Percentiles rank a stretch among this genome's conserved stretches.
These are phyloP conservation scores for Trichoderma koningii DNA, from an alignment of 2,329 filamentous ascomycete genomes.

Conservation along the genomic window DNA sequence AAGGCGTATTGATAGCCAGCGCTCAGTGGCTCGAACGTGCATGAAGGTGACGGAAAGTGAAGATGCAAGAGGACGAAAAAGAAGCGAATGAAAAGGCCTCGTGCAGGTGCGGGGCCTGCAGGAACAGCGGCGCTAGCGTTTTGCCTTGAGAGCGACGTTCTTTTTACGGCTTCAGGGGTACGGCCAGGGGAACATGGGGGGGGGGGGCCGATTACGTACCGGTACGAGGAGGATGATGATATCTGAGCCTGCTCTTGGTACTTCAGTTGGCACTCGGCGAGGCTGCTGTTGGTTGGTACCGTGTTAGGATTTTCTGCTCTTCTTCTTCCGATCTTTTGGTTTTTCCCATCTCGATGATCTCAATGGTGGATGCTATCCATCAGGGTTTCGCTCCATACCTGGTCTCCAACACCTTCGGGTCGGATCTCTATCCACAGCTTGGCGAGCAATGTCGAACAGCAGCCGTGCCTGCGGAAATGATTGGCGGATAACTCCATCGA, in stretches of 20 bases:
- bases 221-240: not conserved
- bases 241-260: no score
- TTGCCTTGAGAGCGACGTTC: not conserved
- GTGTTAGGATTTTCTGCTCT: no score
- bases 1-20: not conserved
- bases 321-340: no score
- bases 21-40: not conserved
- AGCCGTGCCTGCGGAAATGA: conserved; percentile 10
- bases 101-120: conserved; percentile 24
- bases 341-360: no score
- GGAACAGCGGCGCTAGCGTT: conserved; percentile 29
- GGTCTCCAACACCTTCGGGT: no score
- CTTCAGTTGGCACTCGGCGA: no score
- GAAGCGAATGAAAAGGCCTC: conserved; percentile 20
- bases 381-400: no score
- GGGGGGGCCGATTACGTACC: not conserved
- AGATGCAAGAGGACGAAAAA: not conserved
- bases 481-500: conserved; percentile 6
- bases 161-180: conserved; percentile 10
- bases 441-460: not conserved
- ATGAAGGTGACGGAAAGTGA: not conserved
- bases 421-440: not conserved
- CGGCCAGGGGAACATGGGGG: not conserved
- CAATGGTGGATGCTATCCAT: no score
- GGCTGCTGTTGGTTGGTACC: no score